Base-by-base conservation (phyloP, 2,329 filamentous ascomycete species). In the Penicillium sp. region DNA sequence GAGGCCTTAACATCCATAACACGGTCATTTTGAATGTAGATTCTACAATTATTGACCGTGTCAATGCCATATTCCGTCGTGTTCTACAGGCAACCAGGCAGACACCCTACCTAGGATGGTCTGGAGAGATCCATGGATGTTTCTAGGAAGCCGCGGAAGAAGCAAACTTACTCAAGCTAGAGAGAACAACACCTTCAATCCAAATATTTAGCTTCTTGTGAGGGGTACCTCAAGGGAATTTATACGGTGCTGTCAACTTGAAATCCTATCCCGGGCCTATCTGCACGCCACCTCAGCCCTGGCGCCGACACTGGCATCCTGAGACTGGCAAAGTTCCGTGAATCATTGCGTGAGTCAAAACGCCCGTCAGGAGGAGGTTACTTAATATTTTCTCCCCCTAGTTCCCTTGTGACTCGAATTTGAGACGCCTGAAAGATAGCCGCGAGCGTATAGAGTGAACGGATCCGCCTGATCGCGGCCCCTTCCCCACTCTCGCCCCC, bases 401-500 rank as follows among this genome's bases (percentile, higher is more conserved):
- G 20, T 27, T 27, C 25, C 25, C 25, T 27, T 27, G 25, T 27
- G 25, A 27, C 25, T 27, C 5, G 2, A 30, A 30, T 11, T 30
- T 11, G 27, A 30, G 20, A 4, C 20, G 20, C 25, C 25, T 27
- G 25, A 9, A 9, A 27, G 25, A 27, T 9, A 9, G 9, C 25
- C 5, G 25, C 25, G 25, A 27, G 25, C 25, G 31, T 16, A 38
- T 20, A 38, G 16, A 38, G 35, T 22, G 35, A 18, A 44, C 40
- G 40, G 46, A 43, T 22, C 46, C 40, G 40, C 41, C 14, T 25
- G 46, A 49, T 51, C 43, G 43, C 45, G 44, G 30, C 54, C 50
- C 47, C 44, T 54, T 58, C 53, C 53, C 56, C 56, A 56, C 53
- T 53, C 50, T 38, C 43, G 20, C 51, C 44, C 45, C 53, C 50